Evolutionary conservation across 2,329 filamentous ascomycete species (phyloP).

Genomic region (Ascochyta fabae): DNA sequence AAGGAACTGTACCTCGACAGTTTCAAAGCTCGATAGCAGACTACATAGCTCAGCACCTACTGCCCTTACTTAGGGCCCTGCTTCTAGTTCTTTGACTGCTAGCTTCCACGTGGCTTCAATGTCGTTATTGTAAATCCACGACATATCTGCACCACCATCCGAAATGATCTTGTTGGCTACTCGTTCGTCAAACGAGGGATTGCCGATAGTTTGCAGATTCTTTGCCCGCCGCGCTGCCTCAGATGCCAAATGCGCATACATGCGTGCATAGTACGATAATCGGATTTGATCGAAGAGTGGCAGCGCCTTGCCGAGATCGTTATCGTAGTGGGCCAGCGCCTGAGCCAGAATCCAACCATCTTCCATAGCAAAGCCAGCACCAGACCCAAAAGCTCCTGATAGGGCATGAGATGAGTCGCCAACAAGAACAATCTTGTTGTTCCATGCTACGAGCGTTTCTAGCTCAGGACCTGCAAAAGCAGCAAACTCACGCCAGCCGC

Average conservation of each 20-base stretch:
- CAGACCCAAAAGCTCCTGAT: slow-evolving; percentile 56
- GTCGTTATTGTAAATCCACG: slow-evolving; percentile 54
- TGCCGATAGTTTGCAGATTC: slow-evolving; percentile 20
- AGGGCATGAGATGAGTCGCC: slow-evolving; percentile 64
- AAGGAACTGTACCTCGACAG: too few relatives aligned
- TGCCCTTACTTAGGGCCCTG: not conserved
- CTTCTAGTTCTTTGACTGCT: not conserved
- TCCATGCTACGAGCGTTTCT: slow-evolving; percentile 50
- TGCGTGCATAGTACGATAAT: slow-evolving; percentile 51
- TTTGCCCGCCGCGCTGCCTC: slow-evolving; percentile 15
- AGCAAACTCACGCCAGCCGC: slow-evolving; percentile 57
- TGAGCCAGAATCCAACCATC: slow-evolving; percentile 55
- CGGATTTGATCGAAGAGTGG: slow-evolving; percentile 50
- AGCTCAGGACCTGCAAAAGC: slow-evolving; percentile 57
- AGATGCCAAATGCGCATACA: slow-evolving; percentile 47
- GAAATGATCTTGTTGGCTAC: slow-evolving; percentile 39
- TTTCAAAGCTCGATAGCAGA: too few relatives aligned
- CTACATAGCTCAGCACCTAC: too few relatives aligned
- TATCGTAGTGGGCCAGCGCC: slow-evolving; percentile 30
- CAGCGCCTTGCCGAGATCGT: slow-evolving; percentile 36
- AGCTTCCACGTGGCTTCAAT: slow-evolving; percentile 48
- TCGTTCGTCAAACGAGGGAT: slow-evolving; percentile 32
- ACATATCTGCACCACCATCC: slow-evolving; percentile 45
- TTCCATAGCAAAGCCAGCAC: slow-evolving; percentile 55
- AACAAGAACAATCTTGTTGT: slow-evolving; percentile 56